These are phyloP conservation scores for Gentiana straminea DNA, from an alignment of 257 asterid species.

Conservation along the genomic window DNA sequence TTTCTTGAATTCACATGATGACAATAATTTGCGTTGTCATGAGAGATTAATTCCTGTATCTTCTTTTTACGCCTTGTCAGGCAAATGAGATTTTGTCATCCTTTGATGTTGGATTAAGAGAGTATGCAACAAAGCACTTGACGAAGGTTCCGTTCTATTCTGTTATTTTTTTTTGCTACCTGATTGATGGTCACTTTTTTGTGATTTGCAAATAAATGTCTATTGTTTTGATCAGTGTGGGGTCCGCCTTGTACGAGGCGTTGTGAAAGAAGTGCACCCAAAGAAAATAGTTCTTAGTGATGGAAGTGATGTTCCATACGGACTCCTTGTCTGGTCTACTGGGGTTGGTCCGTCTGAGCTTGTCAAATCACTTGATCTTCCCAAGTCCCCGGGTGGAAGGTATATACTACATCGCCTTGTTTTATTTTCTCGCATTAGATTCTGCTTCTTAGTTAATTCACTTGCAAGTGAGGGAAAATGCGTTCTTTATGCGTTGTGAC, in stretches of 20 bases:
- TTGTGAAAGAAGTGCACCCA: conserved; percentile 87
- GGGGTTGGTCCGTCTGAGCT: conserved; percentile 89
- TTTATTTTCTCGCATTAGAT: not conserved
- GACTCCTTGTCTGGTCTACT: conserved; percentile 91
- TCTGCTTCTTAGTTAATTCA: not conserved
- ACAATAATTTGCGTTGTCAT: not conserved
- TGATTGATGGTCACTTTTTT: not conserved
- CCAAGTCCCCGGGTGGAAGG: conserved; percentile 96
- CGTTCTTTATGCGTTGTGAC: too few species aligned
- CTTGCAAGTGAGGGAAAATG: not conserved
- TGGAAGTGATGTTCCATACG: too few species aligned
- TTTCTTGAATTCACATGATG: not conserved
- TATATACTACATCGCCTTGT: conserved; percentile 11
- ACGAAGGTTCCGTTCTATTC: conserved; percentile 55
- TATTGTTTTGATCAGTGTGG: conserved; percentile 35
- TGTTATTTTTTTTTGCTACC: not conserved
- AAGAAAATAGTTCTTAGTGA: too few species aligned
- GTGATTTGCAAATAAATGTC: not conserved
- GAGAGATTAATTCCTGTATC: not conserved
- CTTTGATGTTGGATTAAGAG: conserved; percentile 70
- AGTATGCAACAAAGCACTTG: conserved; percentile 83
- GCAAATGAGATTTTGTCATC: conserved; percentile 90
- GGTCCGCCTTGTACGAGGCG: conserved; percentile 85
- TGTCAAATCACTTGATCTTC: conserved; percentile 48
- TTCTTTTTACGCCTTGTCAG: conserved; percentile 24